Conservation (phyloP, 2,329 filamentous ascomycete species). For the Coniochaeta pulveracea region DNA sequence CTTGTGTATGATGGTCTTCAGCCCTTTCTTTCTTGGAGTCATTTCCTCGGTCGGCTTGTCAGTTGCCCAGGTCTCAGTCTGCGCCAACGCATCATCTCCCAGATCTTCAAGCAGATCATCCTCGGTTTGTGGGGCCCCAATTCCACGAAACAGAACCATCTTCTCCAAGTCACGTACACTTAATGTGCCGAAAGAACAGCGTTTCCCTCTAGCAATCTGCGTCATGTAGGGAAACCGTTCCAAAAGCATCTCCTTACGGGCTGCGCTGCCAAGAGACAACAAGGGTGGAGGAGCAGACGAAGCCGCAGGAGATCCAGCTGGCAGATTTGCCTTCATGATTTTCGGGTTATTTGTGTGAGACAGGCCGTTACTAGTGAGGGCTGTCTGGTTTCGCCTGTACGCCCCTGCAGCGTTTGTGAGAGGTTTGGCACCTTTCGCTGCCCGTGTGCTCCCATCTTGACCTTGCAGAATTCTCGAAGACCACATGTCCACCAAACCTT, state of each 20-base stretch:
- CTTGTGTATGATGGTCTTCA: conserved; percentile 14
- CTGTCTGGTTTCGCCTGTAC: conserved; percentile 9
- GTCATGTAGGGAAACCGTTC: conserved; percentile 82
- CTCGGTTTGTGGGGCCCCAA: conserved; percentile 32
- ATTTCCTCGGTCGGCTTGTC: conserved; percentile 45
- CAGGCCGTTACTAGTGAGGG: too few species aligned
- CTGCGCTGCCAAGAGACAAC: conserved; percentile 51
- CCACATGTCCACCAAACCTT: conserved; percentile 61
- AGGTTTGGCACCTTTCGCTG: conserved; percentile 6
- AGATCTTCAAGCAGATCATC: conserved; percentile 32
- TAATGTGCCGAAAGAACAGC: conserved; percentile 21
- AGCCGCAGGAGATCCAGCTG: conserved; percentile 8
- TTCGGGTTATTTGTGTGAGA: conserved; percentile 14
- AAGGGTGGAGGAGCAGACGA: conserved; percentile 22
- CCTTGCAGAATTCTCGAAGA: conserved; percentile 48
- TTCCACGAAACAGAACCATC: conserved; percentile 55
- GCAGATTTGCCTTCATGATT: conserved; percentile 10
- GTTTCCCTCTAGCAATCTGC: conserved; percentile 42
- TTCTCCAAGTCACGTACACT: conserved; percentile 51
- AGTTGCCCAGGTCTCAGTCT: conserved; percentile 46
- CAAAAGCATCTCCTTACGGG: conserved; percentile 64
- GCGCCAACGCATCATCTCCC: conserved; percentile 11
- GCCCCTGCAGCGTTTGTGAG: conserved; percentile 9
- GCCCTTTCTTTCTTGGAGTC: conserved; percentile 32
- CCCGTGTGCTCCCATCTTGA: conserved; percentile 20